Conservation (phyloP, 106 monocot species). For the Dactylorhiza incarnata region DNA sequence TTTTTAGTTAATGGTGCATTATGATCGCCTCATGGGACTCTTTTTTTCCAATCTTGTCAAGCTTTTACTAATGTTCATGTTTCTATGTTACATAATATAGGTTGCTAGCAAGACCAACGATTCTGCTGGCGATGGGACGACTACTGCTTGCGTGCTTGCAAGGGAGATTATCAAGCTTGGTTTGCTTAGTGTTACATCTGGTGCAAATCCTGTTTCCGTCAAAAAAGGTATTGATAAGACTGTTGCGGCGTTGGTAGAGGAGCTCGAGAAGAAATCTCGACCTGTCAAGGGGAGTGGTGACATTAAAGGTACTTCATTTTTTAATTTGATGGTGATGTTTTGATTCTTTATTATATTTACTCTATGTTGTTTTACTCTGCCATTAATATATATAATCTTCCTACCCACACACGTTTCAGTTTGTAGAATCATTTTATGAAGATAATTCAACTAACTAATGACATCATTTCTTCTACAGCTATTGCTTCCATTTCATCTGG, state of each 20-base stretch:
- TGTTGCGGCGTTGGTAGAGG: conserved; percentile 48
- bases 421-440: background rate
- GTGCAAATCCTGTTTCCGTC: conserved; percentile 73
- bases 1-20: background rate
- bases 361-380: background rate
- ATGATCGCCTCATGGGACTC: background rate
- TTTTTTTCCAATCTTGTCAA: background rate
- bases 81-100: conserved; percentile 15
- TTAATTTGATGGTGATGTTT: background rate
- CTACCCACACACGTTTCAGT: background rate
- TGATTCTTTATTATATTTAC: background rate
- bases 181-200: conserved; percentile 62
- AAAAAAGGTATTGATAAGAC: conserved; percentile 81
- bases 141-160: conserved; percentile 70
- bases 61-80: background rate
- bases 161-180: conserved; percentile 74
- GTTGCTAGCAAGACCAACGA: conserved; percentile 84
- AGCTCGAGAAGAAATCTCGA: conserved; percentile 54
- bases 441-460: background rate
- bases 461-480: conserved; percentile 31
- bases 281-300: conserved; percentile 62
- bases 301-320: conserved; percentile 44
- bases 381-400: background rate
- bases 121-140: conserved; percentile 76
- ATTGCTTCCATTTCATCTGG: conserved; percentile 71